Evolutionary conservation across 768 basidiomycete species (phyloP).

Genomic region (Lactarius akahatsu): DNA sequence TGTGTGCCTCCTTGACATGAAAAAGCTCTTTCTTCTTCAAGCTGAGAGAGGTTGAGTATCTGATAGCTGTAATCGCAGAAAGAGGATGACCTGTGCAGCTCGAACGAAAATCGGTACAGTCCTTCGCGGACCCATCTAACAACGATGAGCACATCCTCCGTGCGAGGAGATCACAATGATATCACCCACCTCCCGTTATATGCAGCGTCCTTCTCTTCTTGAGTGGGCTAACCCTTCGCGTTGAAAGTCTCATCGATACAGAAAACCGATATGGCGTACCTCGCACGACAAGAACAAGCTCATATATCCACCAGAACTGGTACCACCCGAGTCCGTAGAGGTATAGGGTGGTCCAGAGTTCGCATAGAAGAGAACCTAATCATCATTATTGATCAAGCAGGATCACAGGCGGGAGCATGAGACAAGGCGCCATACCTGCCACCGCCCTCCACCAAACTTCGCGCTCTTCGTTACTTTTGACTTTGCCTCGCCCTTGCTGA

Average conservation of each 20-base stretch:
- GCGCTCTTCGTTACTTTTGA: conserved; percentile 75
- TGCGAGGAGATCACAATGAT: neutral
- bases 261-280: conserved; percentile 43
- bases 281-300: conserved; percentile 83
- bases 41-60: conserved; percentile 29
- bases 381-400: conserved; percentile 15
- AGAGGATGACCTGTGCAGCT: conserved; percentile 60
- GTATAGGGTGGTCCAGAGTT: conserved; percentile 58
- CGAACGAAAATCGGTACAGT: conserved; percentile 82
- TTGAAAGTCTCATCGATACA: conserved; percentile 6
- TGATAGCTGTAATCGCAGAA: conserved; percentile 8
- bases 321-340: conserved; percentile 41
- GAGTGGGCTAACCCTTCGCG: conserved; percentile 57
- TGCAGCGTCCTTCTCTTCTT: conserved; percentile 68
- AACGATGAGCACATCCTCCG: neutral
- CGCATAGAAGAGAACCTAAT: conserved; percentile 77
- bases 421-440: conserved; percentile 54
- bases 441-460: conserved; percentile 72
- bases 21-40: conserved; percentile 53
- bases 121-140: conserved; percentile 81
- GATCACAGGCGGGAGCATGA: conserved; percentile 26
- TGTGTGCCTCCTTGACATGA: conserved; percentile 74
- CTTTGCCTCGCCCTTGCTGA: conserved; percentile 69
- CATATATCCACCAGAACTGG: conserved; percentile 52
- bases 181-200: conserved; percentile 53